Base-by-base conservation (phyloP, 169 alveolate genomes). In the Cyclospora cayetanensis region DNA sequence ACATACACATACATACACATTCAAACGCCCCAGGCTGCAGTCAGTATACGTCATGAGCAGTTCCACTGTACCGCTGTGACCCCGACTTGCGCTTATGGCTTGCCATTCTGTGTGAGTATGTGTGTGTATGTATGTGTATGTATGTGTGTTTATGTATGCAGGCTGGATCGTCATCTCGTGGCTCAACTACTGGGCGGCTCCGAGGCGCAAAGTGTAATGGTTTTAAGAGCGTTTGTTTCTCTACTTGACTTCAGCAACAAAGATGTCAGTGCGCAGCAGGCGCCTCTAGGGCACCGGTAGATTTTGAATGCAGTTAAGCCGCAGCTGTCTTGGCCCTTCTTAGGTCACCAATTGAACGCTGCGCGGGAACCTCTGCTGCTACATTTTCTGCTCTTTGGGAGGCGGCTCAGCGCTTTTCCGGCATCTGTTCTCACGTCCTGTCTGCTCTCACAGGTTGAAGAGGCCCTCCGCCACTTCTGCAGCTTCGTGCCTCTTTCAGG, bases 401-500 rank as follows among this genome's bases (percentile, higher is more conserved):
- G 55, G 34, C 35, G n/a, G 74, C 41, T 27, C 74, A 60, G 29
- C 18, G 41, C 41, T 1, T 1, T 12, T 34, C n/a, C 29, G 20
- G 74, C 41, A 34, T 34, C n/a, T 11, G 18, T 60, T 34, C 37
- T 60, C 5, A 39, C 41, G 74, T 34, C 41, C 5, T 39, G 41
- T 25, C 37, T 25, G 74, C 34, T 25, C 18, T 25, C 29, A 11
- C 74, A 60, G 74, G 74, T 68, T 43, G 82, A 68, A 34, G 82
- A 68, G 27, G 82, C 82, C 27, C 82, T 31, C 15, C 82, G 82
- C 9, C 82, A 68, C 27, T 68, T 68, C 50, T 39, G 31, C 29
- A 68, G 50, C 1, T 68, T 68, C 42, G 4, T 68, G 29, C 39
- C 39, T 39, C 31, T 68, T 18, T 39, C 82, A 22, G 82, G 82